phyloP scores from a whole-genome alignment of 169 alveolate species.

The Eimeria brunetti region DNA sequence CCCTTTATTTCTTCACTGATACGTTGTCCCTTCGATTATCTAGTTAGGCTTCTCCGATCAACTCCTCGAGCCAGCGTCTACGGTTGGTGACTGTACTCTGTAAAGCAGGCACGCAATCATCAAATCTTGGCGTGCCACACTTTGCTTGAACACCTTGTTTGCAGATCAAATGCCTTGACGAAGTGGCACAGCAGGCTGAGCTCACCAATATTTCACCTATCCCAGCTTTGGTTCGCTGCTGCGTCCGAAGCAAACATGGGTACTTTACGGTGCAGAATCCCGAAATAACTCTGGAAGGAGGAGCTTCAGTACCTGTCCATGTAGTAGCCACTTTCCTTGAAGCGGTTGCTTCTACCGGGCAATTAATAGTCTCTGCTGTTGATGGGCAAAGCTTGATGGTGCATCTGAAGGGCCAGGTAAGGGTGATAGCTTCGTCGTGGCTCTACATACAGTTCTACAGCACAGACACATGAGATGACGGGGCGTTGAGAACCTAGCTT shows the following conservation, averaged over 20 bases:
- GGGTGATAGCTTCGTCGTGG: neutral
- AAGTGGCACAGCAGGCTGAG: conserved; percentile 88
- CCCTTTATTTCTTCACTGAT: neutral
- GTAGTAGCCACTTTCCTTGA: conserved; percentile 95
- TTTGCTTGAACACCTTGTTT: neutral
- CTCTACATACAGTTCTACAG: neutral
- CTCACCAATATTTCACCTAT: conserved; percentile 94
- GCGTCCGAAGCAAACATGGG: conserved; percentile 91
- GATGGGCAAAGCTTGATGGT: conserved; percentile 94
- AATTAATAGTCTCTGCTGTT: conserved; percentile 91
- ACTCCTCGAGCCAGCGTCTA: neutral
- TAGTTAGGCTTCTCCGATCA: conserved; percentile 83
- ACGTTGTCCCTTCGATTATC: conserved; percentile 80
- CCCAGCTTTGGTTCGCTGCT: conserved; percentile 94
- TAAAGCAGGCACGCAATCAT: too few relatives aligned
- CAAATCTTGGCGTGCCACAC: neutral
- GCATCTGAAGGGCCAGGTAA: conserved; percentile 78
- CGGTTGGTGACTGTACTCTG: neutral
- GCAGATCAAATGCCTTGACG: conserved; percentile 84
- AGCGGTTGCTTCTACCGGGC: conserved; percentile 91
- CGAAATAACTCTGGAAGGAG: conserved; percentile 91
- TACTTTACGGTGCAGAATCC: conserved; percentile 92
- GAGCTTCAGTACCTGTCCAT: conserved; percentile 90
- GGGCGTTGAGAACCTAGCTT: neutral
- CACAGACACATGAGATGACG: neutral